A percentile compares a stretch with the other conserved stretches of the same genome.
phyloP scores from a whole-genome alignment of 192 early-diverging fungal genomes.

The Phycomyces blakesleeanus region DNA sequence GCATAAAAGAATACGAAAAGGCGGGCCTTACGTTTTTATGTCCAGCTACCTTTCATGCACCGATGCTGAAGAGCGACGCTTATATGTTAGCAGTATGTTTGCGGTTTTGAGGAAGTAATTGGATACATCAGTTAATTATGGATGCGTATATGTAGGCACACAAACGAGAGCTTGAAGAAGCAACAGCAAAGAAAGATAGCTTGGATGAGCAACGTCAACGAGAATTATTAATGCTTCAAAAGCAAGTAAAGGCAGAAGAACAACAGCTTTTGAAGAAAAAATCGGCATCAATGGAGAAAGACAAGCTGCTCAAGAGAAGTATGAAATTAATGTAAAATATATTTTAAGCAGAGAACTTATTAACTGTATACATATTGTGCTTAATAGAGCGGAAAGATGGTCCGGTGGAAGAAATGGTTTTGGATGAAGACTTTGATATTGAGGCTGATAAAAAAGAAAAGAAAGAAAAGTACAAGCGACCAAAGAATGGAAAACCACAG shows the following conservation, averaged over 20 bases:
- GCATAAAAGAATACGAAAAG: conserved; percentile 52
- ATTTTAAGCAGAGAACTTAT: too few relatives aligned
- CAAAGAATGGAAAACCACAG: too few relatives aligned
- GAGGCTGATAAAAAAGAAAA: too few relatives aligned
- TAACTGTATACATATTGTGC: too few relatives aligned
- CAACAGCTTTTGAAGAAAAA: conserved; percentile 79
- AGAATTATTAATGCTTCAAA: conserved; percentile 90
- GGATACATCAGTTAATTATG: neutral
- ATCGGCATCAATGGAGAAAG: conserved; percentile 77
- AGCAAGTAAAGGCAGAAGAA: conserved; percentile 93
- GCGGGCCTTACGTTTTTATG: conserved; percentile 70
- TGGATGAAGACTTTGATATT: too few relatives aligned
- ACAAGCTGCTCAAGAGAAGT: conserved; percentile 82
- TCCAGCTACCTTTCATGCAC: conserved; percentile 92
- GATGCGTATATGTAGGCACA: conserved; percentile 45
- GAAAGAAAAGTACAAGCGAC: too few relatives aligned
- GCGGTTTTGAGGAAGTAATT: neutral
- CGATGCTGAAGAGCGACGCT: conserved; percentile 94
- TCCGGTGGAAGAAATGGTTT: too few relatives aligned
- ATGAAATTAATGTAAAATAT: too few relatives aligned
- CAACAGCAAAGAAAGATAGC: conserved; percentile 67
- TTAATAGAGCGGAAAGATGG: neutral
- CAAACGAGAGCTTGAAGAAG: conserved; percentile 78
- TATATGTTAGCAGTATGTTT: conserved; percentile 69
- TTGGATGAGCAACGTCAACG: conserved; percentile 81